Base-by-base conservation (phyloP, 2,329 filamentous ascomycete species). In the Zymoseptoria brevis region DNA sequence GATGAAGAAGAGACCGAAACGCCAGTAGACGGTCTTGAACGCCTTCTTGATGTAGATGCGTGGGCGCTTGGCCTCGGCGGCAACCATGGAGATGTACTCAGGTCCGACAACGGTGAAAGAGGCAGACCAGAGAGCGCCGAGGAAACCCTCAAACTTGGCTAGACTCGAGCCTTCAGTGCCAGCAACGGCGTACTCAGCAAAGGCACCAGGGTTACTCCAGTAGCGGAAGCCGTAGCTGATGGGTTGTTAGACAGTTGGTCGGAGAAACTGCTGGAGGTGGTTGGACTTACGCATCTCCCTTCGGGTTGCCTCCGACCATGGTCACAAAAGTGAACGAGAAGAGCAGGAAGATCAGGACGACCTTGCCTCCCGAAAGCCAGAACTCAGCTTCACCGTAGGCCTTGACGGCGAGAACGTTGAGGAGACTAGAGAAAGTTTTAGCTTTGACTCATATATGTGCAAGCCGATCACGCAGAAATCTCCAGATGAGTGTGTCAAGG, bases 341-440 rank as follows among this genome's bases (percentile, higher is more conserved):
- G 16, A 70, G 64, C 54, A 66, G 41, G 57, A 71, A 63, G 58
- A 71, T 68, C 54, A 70, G 54, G 49, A 72, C 55, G 55, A 72
- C 66, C 54, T 71, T 79, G 64, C 75, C 75, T 26, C 75, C 75
- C 1, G 82, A 81, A 2, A 86, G 76, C 81, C 81, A 86, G 62
- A 73, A 74, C 56, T 73, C 71, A n/a, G 71, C 74, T 62, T 79
- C 76, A 26, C 77, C 77, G 54, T 76, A 79, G 1, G 71, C 74
- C 53, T 73, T 69, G 45, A 79, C 77, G 48, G 76, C 76, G 13
- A 79, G 66, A 24, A 77, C 29, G 64, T 80, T 79, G 60, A 77
- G 53, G 22, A 62, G 45, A 55, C 58, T 45, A 50, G 55, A 58
- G 53, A 60, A 24, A 53, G 54, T 30, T 52, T 54, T 55, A 50